A percentile compares a stretch with the other conserved stretches of the same genome.
Evolutionary conservation across 192 early-diverging fungal species (phyloP).

Genomic region (Coemansia sp.): DNA sequence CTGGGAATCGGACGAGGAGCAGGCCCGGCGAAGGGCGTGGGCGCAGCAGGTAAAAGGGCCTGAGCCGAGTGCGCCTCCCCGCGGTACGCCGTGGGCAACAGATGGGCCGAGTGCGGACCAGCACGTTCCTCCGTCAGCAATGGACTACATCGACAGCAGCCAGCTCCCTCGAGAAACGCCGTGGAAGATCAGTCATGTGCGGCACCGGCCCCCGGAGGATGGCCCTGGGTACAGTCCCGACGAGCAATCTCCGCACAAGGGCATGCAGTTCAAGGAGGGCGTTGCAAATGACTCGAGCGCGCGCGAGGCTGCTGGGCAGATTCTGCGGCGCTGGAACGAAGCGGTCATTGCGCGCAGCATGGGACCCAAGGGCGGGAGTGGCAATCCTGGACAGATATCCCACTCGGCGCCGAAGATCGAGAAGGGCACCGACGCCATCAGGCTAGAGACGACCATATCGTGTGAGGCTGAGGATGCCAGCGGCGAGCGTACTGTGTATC

Average conservation of each 20-base stretch:
- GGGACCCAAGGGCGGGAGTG: slow-evolving; percentile 8
- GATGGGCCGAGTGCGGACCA: slow-evolving; percentile 1
- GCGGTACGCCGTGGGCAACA: neutral
- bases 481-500: slow-evolving; percentile 45
- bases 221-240: slow-evolving; percentile 1
- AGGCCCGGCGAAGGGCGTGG: slow-evolving; percentile 40
- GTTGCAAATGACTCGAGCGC: slow-evolving; percentile 38
- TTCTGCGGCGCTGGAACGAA: slow-evolving; percentile 45
- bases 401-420: slow-evolving; percentile 26
- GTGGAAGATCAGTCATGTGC: slow-evolving; percentile 49
- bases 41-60: slow-evolving; percentile 22
- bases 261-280: slow-evolving; percentile 48
- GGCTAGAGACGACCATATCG: slow-evolving; percentile 44
- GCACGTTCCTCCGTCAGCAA: slow-evolving; percentile 9
- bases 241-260: slow-evolving; percentile 4
- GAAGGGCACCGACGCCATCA: slow-evolving; percentile 39
- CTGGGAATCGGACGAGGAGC: slow-evolving; percentile 47
- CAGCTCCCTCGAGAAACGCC: slow-evolving; percentile 39
- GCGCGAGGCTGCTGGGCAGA: slow-evolving; percentile 43
- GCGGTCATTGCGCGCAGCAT: slow-evolving; percentile 37
- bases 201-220: slow-evolving; percentile 18
- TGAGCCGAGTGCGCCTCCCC: neutral
- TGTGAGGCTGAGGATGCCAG: slow-evolving; percentile 45
- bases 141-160: slow-evolving; percentile 45
- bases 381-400: slow-evolving; percentile 8